Base-by-base conservation (phyloP, 306 rosid genomes). In the Quercus bicolor region DNA sequence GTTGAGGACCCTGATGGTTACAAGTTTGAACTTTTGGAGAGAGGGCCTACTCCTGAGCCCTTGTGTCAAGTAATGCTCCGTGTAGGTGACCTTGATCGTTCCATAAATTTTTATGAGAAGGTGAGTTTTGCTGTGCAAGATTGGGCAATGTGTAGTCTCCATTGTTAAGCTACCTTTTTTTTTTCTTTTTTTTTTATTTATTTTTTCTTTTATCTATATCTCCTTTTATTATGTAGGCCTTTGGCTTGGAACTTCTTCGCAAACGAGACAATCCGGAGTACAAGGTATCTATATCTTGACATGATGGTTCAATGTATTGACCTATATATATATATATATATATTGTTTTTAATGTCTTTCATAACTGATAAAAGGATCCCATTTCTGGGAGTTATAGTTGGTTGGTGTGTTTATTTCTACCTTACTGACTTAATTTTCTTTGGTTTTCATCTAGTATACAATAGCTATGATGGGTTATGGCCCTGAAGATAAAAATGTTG, bases 1-100 rank as follows among this genome's bases (percentile, higher is more conserved):
- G 75, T 93, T 78, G 98, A 96, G 85, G 99, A 96, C 87, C 97
- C 98, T 19, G 98, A 93, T 90, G 99, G 99, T 80, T 96, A 93
- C 79, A 79, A 89, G 82, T 90, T 96, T 72, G 93, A 96, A 85
- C 92, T 96, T 78, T 70, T 90, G 83, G 96, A 93, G 89, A 93
- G 92, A 80, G 86, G 90, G 60, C 96, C 96, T 56, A 83, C 96
- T 72, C 97, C 92, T 14, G 99, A 96, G 81, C 98, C 99, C 57
- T 77, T 96, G 77, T 93, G 94, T 78, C 92, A 93, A 96, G 96
- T 96, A 80, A 96, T 96, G 99, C 96, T 96, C 83, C 94, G 96
- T 37, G 98, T 91, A 5, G 97, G 98, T 19, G 96, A 93, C 81
- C 98, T 96, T 81, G 93, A 90, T 62, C 98, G 93, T 72, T 96